Percentiles rank a stretch among this genome's conserved stretches.
Evolutionary conservation across 495 filamentous ascomycete genomes (phyloP).

Genomic region (Talaromyces liani): DNA sequence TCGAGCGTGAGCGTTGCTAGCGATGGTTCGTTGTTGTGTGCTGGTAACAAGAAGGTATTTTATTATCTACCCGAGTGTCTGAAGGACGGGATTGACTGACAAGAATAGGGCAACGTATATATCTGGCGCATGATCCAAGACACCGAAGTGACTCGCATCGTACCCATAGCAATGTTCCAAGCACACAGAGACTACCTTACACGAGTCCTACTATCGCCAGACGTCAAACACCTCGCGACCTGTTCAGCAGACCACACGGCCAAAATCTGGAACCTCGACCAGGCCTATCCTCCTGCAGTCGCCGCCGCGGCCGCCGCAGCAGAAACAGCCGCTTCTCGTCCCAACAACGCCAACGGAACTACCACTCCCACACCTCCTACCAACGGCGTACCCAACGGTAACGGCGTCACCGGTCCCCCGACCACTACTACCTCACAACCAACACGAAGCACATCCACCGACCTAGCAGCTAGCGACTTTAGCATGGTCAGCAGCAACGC

Average conservation of each 20-base stretch:
- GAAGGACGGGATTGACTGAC: background rate
- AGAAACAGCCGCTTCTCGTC: conserved; percentile 12
- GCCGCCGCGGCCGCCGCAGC: conserved; percentile 18
- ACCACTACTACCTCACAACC: background rate
- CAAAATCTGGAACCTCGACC: conserved; percentile 89
- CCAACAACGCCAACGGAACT: conserved; percentile 15
- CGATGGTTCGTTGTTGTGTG: conserved; percentile 89
- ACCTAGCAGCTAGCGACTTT: conserved; percentile 9
- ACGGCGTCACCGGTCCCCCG: background rate
- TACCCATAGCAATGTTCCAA: conserved; percentile 86
- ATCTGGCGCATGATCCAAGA: conserved; percentile 88
- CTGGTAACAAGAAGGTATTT: conserved; percentile 81
- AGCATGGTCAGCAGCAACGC: conserved; percentile 8
- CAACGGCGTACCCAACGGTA: background rate
- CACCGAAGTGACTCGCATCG: conserved; percentile 75
- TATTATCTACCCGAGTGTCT: conserved; percentile 1
- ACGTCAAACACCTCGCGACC: conserved; percentile 94
- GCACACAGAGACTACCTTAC: conserved; percentile 94
- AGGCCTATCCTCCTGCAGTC: conserved; percentile 38
- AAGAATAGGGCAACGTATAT: conserved; percentile 82
- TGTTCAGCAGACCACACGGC: conserved; percentile 97
- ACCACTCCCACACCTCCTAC: background rate
- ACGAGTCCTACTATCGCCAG: conserved; percentile 88
- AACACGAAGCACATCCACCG: background rate
- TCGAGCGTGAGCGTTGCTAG: conserved; percentile 92